Conservation (phyloP, 352 stramenopile genomes). For the Nothophytophthora sp. region DNA sequence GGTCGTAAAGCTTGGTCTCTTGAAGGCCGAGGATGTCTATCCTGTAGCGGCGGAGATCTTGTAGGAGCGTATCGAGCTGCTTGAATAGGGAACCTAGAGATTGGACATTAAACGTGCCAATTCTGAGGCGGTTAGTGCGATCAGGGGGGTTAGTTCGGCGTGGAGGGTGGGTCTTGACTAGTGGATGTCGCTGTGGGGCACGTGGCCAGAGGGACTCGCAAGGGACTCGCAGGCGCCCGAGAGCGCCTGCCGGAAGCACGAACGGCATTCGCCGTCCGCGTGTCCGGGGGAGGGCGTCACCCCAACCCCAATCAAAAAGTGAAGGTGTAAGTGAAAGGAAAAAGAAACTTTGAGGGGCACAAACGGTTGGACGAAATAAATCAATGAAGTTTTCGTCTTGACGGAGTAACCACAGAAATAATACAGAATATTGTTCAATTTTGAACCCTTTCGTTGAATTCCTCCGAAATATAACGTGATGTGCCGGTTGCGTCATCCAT, state of each 20-base stretch:
- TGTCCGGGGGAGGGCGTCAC: neutral
- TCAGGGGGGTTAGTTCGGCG: neutral
- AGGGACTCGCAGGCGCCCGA: neutral
- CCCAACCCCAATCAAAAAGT: neutral
- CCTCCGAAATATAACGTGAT: too few species aligned
- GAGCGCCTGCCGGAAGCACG: neutral
- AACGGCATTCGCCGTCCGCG: neutral
- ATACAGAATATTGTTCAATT: too few species aligned
- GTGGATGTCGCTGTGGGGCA: neutral
- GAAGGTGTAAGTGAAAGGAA: too few species aligned
- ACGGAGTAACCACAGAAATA: too few species aligned
- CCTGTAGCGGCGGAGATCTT: conserved; percentile 4
- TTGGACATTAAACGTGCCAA: neutral
- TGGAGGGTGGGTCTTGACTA: neutral
- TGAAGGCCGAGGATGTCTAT: conserved; percentile 7
- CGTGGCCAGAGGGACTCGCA: neutral
- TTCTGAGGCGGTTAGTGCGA: neutral
- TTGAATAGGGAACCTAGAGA: conserved; percentile 2
- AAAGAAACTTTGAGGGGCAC: too few species aligned
- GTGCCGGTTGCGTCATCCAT: too few species aligned
- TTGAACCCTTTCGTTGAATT: too few species aligned
- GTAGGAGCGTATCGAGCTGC: conserved; percentile 3
- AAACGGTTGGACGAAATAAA: too few species aligned
- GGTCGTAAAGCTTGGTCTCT: neutral
- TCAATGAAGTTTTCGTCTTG: too few species aligned